Conservation (phyloP, 768 basidiomycete species). For the Boletus coccyginus region DNA sequence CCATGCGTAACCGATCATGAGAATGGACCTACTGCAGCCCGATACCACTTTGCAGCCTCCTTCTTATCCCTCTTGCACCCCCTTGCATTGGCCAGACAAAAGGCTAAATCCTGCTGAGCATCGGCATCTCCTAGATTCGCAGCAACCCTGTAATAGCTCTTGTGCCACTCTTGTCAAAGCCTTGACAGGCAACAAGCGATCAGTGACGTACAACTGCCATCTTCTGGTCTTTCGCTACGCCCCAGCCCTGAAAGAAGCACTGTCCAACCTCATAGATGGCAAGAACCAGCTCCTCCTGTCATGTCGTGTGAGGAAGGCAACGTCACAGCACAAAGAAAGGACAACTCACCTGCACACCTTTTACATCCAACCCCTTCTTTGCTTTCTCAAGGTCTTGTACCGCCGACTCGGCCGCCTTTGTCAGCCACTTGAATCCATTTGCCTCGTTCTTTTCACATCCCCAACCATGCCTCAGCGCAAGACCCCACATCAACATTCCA, state of each 20-base stretch:
- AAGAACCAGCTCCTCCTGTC: conserved; percentile 74
- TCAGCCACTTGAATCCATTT: conserved; percentile 78
- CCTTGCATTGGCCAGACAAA: conserved; percentile 81
- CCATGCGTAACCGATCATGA: background rate
- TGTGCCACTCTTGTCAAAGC: conserved; percentile 25
- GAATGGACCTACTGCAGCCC: conserved; percentile 61
- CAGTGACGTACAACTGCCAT: conserved; percentile 71
- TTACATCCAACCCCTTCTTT: conserved; percentile 49
- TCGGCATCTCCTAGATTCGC: conserved; percentile 83
- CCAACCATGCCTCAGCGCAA: conserved; percentile 86
- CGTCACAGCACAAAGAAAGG: background rate
- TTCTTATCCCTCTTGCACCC: conserved; percentile 88
- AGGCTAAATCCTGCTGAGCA: conserved; percentile 83
- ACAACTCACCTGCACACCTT: conserved; percentile 50
- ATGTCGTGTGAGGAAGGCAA: background rate
- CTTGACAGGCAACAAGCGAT: background rate
- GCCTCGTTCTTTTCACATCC: conserved; percentile 79
- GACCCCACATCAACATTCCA: conserved; percentile 92
- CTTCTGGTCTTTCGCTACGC: conserved; percentile 81
- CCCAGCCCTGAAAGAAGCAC: conserved; percentile 93
- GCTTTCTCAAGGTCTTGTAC: conserved; percentile 72
- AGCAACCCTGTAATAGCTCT: conserved; percentile 81
- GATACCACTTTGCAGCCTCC: conserved; percentile 87
- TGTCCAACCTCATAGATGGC: conserved; percentile 92
- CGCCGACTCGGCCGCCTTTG: conserved; percentile 77